phyloP scores from a whole-genome alignment of 2,329 filamentous ascomycete species.

The Fusarium fracticaudum region DNA sequence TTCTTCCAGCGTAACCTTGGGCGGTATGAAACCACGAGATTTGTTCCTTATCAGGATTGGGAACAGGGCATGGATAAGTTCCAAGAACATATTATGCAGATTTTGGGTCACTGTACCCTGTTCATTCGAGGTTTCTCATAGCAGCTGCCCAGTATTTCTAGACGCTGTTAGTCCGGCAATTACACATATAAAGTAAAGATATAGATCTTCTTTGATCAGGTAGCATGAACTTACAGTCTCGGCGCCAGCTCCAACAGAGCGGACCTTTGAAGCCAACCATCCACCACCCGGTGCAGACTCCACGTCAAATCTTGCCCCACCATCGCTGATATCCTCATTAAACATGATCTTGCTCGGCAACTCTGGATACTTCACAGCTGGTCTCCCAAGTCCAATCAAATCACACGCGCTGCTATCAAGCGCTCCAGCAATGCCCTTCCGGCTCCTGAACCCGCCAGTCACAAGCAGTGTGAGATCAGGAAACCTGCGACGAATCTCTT shows the following conservation, averaged over 20 bases:
- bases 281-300: not conserved
- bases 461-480: not conserved
- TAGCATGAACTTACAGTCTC: not conserved
- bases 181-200: no score
- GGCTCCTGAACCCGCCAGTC: not conserved
- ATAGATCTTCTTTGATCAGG: no score
- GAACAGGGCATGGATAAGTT: no score
- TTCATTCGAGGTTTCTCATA: no score
- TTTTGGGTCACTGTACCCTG: no score
- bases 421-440: not conserved
- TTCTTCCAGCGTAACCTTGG: no score
- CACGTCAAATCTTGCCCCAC: not conserved
- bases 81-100: no score
- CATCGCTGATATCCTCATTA: fast-evolving
- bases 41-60: no score
- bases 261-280: not conserved
- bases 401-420: not conserved
- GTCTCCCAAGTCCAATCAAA: not conserved
- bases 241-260: not conserved
- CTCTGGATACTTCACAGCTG: not conserved
- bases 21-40: no score
- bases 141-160: no score
- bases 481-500: not conserved
- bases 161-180: no score
- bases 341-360: not conserved